Conservation (phyloP, 1,139 yeast genomes). For the Kluyveromyces sp. region DNA sequence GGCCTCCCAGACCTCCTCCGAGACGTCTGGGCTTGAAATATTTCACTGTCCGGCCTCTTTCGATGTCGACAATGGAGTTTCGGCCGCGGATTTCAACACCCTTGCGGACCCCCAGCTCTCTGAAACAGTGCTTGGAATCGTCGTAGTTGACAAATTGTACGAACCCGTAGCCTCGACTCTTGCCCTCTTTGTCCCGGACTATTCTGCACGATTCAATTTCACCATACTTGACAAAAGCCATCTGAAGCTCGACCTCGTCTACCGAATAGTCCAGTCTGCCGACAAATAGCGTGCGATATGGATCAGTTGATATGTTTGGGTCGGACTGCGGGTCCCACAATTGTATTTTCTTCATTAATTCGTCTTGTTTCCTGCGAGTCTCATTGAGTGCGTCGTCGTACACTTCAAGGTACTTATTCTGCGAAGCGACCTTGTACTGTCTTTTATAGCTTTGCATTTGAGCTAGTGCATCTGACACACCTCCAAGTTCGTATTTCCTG, state of each 20-base stretch:
- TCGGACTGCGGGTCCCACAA: slow-evolving; percentile 56
- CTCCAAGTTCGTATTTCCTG: slow-evolving; percentile 1
- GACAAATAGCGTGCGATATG: slow-evolving; percentile 71
- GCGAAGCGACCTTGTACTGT: slow-evolving; percentile 19
- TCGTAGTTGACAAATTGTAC: slow-evolving; percentile 48
- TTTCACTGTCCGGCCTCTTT: slow-evolving; percentile 68
- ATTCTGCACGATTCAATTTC: slow-evolving; percentile 57
- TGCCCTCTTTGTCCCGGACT: slow-evolving; percentile 51
- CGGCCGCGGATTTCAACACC: slow-evolving; percentile 49
- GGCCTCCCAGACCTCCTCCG: slow-evolving; percentile 71
- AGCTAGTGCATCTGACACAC: not conserved
- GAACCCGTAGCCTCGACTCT: slow-evolving; percentile 81
- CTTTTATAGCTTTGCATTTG: slow-evolving; percentile 11
- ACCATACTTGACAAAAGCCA: slow-evolving; percentile 60
- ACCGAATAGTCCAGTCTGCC: slow-evolving; percentile 60
- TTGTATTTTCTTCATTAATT: slow-evolving; percentile 27
- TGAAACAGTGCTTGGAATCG: slow-evolving; percentile 40
- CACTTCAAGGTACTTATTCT: slow-evolving; percentile 32
- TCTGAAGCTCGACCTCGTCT: slow-evolving; percentile 65
- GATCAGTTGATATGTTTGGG: slow-evolving; percentile 56
- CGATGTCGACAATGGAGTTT: slow-evolving; percentile 68
- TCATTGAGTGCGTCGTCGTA: slow-evolving; percentile 32
- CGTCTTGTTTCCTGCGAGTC: slow-evolving; percentile 28
- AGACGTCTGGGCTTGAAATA: slow-evolving; percentile 76
- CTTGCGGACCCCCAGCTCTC: slow-evolving; percentile 37